These are phyloP conservation scores for Aspergillus versicolor DNA, from an alignment of 2,329 filamentous ascomycete genomes.

Conservation along the genomic window DNA sequence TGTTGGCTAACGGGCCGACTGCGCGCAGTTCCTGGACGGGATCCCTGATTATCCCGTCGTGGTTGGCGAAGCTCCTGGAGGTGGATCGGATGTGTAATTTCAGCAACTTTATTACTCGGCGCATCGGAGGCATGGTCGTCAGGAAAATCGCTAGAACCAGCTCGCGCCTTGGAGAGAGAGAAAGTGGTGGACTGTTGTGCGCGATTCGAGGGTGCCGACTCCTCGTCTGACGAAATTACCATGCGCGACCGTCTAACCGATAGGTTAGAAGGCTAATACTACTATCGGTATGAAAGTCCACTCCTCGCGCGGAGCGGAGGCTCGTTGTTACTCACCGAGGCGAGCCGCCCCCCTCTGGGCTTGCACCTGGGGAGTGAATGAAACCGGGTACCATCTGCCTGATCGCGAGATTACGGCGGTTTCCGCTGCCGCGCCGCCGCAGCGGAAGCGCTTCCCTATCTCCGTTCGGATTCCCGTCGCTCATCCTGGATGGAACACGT, in stretches of 20 bases:
- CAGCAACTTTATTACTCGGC: constrained; percentile 13
- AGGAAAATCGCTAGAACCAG: constrained; percentile 15
- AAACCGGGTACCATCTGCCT: not conserved
- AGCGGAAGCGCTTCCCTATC: constrained; percentile 18
- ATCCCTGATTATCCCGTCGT: constrained; percentile 5
- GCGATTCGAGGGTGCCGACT: constrained; percentile 17
- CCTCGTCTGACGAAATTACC: constrained; percentile 16
- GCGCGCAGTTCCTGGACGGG: constrained; percentile 10
- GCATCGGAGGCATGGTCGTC: constrained; percentile 15
- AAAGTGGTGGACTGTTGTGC: constrained; percentile 19
- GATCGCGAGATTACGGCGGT: not conserved
- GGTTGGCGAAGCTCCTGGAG: constrained; percentile 9
- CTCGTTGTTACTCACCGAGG: constrained; percentile 13
- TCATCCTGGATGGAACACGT: constrained; percentile 23
- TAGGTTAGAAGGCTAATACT: constrained; percentile 8
- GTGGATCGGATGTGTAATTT: constrained; percentile 7
- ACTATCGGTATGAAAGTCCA: not conserved
- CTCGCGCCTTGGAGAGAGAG: constrained; percentile 15
- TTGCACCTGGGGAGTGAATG: constrained; percentile 3
- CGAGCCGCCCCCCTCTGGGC: constrained; percentile 4
- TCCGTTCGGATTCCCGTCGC: constrained; percentile 17
- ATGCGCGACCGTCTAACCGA: constrained; percentile 10
- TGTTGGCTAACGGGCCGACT: constrained; percentile 11
- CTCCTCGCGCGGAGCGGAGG: not conserved
- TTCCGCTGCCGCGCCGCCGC: constrained; percentile 13